Evolutionary conservation across 225 moss, liverwort and hornwort species (phyloP).

Genomic region (Marchantia paleacea): DNA sequence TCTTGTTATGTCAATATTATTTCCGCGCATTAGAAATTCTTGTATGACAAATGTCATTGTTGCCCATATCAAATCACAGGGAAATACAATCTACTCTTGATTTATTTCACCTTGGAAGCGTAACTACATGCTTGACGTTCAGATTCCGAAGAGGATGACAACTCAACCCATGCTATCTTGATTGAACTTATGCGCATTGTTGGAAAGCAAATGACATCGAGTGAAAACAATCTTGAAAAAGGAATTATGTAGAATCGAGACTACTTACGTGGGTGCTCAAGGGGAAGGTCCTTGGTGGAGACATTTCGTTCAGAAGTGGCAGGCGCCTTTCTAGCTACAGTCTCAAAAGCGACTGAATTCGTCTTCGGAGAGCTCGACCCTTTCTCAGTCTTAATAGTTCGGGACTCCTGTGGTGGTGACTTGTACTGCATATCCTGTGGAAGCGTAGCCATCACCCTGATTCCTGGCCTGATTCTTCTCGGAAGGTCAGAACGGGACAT

Average conservation of each 20-base stretch:
- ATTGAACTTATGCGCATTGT: no score
- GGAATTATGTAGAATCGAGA: no score
- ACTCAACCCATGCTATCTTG: no score
- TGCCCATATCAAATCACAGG: no score
- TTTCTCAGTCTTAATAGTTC: background rate
- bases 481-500: background rate
- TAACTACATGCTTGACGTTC: no score
- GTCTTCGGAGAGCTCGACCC: background rate
- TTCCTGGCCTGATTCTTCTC: background rate
- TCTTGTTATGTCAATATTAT: no score
- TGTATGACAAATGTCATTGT: no score
- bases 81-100: no score
- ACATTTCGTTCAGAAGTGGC: slow-evolving; percentile 46
- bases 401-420: background rate
- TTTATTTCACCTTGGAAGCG: no score
- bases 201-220: no score
- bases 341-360: slow-evolving; percentile 42
- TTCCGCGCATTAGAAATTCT: no score
- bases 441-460: background rate
- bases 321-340: slow-evolving; percentile 54
- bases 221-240: background rate
- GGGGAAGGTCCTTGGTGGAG: slow-evolving; percentile 44
- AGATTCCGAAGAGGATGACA: no score
- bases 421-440: slow-evolving; percentile 12
- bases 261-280: slow-evolving; percentile 49